A percentile compares a stretch with the other conserved stretches of the same genome.
Conservation (phyloP, 352 stramenopile genomes). For the Saprolegnia diclina region DNA sequence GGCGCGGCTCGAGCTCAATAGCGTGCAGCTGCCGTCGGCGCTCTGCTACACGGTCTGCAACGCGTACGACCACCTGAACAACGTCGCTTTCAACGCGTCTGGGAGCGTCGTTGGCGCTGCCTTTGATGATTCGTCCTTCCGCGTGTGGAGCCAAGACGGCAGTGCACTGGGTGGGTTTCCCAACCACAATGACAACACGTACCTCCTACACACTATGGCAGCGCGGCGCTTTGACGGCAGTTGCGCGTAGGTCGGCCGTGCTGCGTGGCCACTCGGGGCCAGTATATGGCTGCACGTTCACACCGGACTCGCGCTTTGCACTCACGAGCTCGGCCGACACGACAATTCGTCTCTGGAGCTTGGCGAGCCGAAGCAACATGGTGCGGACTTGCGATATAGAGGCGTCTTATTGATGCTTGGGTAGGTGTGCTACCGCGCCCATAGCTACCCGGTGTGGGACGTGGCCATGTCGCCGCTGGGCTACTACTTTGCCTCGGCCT, state of each 20-base stretch:
- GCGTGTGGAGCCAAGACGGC: constrained; percentile 78
- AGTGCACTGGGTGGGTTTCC: constrained; percentile 45
- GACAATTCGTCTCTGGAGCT: constrained; percentile 78
- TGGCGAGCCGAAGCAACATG: constrained; percentile 73
- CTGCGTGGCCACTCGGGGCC: constrained; percentile 68
- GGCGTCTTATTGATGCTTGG: neutral
- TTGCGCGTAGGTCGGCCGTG: constrained; percentile 41
- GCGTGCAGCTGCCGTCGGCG: constrained; percentile 49
- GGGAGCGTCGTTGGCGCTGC: constrained; percentile 68
- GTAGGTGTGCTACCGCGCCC: constrained; percentile 54
- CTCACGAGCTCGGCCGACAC: constrained; percentile 76
- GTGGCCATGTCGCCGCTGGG: constrained; percentile 85
- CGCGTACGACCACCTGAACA: constrained; percentile 69
- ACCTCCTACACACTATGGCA: neutral
- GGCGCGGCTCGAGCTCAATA: constrained; percentile 46
- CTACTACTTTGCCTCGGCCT: constrained; percentile 94
- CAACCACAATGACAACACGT: constrained; percentile 25
- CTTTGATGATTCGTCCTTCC: constrained; percentile 67
- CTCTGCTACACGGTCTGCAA: constrained; percentile 79
- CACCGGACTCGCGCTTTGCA: constrained; percentile 79
- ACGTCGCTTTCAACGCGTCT: constrained; percentile 75
- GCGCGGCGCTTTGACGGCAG: too few relatives aligned
- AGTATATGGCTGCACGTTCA: constrained; percentile 83
- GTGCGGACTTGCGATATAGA: constrained; percentile 12
- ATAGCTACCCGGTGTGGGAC: constrained; percentile 87